Base-by-base conservation (phyloP, 352 stramenopile species). In the Pythium volutum region DNA sequence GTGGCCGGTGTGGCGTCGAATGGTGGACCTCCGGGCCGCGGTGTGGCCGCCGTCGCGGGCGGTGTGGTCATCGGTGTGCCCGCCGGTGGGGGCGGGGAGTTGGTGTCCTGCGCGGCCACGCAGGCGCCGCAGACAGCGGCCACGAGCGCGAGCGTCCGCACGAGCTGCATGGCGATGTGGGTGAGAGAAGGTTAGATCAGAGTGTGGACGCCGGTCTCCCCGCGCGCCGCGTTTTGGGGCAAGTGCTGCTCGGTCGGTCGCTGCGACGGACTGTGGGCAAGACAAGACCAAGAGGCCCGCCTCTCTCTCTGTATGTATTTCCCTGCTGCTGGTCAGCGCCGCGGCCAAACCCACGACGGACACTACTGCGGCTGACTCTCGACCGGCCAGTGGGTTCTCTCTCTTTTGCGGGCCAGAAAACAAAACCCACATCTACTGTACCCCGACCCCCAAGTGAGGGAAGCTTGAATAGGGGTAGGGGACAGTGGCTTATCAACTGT, bases 111-210 rank as follows among this genome's bases (percentile, higher is more conserved):
- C 18, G 61, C 50, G 38, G 41, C 12, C 47, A 23, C 38, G 47
- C 25, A 20, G 27, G 26, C 46, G 26, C 45, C 52, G 16, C 29
- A 45, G n/a, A 62, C 26, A 10, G 27, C 52, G 39, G 23, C 60
- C 45, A 41, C 34, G 36, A 68, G 49, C 47, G 52, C 61, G 31
- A 66, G 50, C 59, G 23, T 58, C 46, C 60, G 52, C 60, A 51
- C 29, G 25, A 62, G 51, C 60, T 58, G 47, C 52, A 67, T 59
- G n/a, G 26, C 20, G 55, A 31, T 31, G 51, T 33, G 22, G 41
- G 42, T 15, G 6, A 20, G 31, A 25, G 20, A 56, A n/a, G 22
- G 18, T 14, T n/a, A n/a, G 10, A 10, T 25, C 12, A 4, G 29
- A 18, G 29, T 46, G 33, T 22, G 22, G 31, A 20, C n/a, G 31